Base-by-base conservation (phyloP, 1,284 basidiomycete species). In the Apiotrichum brassicae region DNA sequence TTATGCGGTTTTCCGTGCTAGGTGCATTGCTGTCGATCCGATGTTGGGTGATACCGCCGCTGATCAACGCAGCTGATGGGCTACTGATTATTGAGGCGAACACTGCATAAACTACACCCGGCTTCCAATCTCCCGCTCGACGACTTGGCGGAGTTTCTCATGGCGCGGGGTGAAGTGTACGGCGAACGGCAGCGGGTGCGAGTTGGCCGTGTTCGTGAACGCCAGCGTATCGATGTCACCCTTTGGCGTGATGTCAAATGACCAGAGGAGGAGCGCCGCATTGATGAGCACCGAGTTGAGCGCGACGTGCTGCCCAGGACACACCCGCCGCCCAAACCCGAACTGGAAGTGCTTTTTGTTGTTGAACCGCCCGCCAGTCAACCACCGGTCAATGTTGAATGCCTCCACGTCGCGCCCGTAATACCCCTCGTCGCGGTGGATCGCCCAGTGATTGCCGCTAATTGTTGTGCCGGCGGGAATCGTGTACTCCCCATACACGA, bases 221-320 rank as follows among this genome's bases (percentile, higher is more conserved):
- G 53, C 57, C 1, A 56, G 49, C 4, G 53, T 58, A 43, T 58
- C 65, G 20, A 58, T 50, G 6, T 37, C 59, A 43, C 1, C 7
- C 13, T 26, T 24, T 6, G 34, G 22, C 4, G 13, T 24, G 20
- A 73, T 62, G 25, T 66, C 46, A 46, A 68, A 66, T 9, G 67
- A 61, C 72, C 72, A 74, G 2, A 71, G 60, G 23, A 71, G 47
- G 33, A 57, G 54, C 0, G 72, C 70, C 1, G 62, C 48, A 37
- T 65, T 68, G 55, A 74, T 72, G 43, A 63, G 60, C 22, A 74
- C 53, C 4, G 63, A 65, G 30, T 68, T 59, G 45, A 66, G 65
- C 18, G 72, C 73, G 4, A 75, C 59, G 35, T 75, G 64, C 26
- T 65, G 53, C 6, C 72, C 73, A n/a, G 69, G 64, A 36, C 70